Conservation (phyloP, 2,329 filamentous ascomycete species). For the Beauveria caledonica region DNA sequence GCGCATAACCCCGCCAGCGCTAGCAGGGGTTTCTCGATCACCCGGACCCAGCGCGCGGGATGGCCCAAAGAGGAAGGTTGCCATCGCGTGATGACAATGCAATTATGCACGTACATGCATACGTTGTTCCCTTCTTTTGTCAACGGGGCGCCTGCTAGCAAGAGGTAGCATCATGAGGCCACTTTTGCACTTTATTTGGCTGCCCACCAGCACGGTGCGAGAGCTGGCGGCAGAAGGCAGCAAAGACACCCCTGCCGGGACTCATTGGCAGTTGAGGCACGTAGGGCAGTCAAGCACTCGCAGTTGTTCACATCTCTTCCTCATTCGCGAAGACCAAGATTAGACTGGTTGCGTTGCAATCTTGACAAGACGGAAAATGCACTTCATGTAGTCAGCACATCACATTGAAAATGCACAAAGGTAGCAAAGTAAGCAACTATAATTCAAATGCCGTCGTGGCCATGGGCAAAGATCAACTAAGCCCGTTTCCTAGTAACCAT, state of each 20-base stretch:
- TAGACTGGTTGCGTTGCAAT: no score
- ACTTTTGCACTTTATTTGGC: not conserved
- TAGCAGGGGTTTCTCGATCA: no score
- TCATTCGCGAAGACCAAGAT: no score
- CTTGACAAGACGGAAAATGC: no score
- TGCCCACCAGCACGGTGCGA: no score
- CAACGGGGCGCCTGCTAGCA: not conserved
- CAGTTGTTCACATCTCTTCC: no score
- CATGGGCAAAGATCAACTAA: not conserved
- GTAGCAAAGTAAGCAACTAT: conserved; percentile 1
- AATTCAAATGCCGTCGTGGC: conserved; percentile 10
- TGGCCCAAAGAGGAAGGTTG: not conserved
- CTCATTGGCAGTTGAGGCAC: no score
- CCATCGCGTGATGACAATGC: not conserved
- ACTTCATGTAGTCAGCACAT: not conserved
- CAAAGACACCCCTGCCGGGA: no score
- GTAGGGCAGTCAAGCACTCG: no score
- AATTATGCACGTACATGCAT: not conserved
- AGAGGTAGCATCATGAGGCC: not conserved
- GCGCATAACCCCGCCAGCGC: no score
- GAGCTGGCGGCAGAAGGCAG: no score
- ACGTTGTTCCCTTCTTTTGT: not conserved
- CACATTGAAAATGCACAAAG: not conserved
- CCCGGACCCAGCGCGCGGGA: no score
- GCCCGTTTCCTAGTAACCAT: not conserved